A percentile compares a stretch with the other conserved stretches of the same genome.
These are phyloP conservation scores for Limonium bicolor DNA, from an alignment of 148 eudicot species.

Conservation along the genomic window DNA sequence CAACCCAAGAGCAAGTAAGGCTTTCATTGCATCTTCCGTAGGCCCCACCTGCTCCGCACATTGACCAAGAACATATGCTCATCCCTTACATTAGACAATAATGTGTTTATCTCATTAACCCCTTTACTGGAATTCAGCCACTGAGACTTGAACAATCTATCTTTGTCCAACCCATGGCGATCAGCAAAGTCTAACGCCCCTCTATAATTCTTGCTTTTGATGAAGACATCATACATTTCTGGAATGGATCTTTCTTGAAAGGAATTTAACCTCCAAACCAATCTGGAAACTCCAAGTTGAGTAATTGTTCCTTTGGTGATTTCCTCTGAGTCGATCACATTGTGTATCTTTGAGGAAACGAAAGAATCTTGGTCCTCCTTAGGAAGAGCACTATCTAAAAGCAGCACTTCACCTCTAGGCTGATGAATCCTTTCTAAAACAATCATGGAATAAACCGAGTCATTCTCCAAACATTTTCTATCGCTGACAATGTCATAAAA, in stretches of 20 bases:
- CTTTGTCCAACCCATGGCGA: constrained; percentile 66
- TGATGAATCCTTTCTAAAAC: constrained; percentile 36
- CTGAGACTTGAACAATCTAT: constrained; percentile 66
- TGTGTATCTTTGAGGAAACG: constrained; percentile 12
- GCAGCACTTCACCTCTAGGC: constrained; percentile 40
- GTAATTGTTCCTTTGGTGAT: constrained; percentile 21
- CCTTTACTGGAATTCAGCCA: constrained; percentile 75
- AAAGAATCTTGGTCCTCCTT: constrained; percentile 19
- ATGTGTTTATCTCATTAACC: constrained; percentile 37
- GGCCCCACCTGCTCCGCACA: constrained; percentile 68
- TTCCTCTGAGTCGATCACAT: constrained; percentile 22
- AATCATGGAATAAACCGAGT: constrained; percentile 40
- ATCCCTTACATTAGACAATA: constrained; percentile 72
- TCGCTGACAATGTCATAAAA: constrained; percentile 40
- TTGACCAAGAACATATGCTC: constrained; percentile 64
- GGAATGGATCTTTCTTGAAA: constrained; percentile 52
- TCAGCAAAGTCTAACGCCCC: constrained; percentile 69
- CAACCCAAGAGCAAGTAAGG: constrained; percentile 61
- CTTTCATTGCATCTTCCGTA: constrained; percentile 64
- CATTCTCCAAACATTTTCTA: constrained; percentile 25
- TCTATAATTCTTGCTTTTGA: constrained; percentile 38
- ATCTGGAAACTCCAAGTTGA: constrained; percentile 23
- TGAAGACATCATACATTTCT: constrained; percentile 66
- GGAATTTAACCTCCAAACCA: constrained; percentile 57
- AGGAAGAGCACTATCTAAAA: constrained; percentile 41